phyloP scores from a whole-genome alignment of 208 protist species.

The Trichomonas gallinae region DNA sequence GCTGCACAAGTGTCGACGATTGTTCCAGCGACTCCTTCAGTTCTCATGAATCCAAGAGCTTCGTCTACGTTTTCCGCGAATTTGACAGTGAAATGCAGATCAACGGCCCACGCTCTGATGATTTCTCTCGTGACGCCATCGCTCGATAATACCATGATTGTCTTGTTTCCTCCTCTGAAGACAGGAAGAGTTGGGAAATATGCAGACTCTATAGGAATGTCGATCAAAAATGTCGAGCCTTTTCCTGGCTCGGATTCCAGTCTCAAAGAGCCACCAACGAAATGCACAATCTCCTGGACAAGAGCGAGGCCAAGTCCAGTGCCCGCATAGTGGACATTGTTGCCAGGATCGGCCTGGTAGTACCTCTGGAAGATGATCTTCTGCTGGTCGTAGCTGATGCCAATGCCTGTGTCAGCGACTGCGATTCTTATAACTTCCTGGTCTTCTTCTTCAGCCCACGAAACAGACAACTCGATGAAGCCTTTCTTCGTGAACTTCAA shows the following conservation, averaged over 20 bases:
- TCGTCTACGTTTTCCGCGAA: background rate
- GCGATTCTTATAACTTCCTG: background rate
- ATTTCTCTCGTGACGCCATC: background rate
- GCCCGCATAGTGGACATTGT: constrained; percentile 41
- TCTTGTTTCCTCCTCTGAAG: background rate
- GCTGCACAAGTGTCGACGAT: background rate
- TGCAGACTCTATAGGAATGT: background rate
- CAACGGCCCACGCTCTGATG: background rate
- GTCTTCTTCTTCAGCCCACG: background rate
- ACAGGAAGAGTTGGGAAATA: background rate
- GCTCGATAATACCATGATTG: background rate
- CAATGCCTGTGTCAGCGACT: constrained; percentile 44
- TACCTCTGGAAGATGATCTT: constrained; percentile 43
- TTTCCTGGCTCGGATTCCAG: constrained; percentile 25
- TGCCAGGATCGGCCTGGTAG: constrained; percentile 36
- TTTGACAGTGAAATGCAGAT: background rate
- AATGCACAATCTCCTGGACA: constrained; percentile 38
- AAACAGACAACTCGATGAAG: background rate
- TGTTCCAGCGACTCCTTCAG: background rate
- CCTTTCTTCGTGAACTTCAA: constrained; percentile 42
- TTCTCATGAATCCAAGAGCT: background rate
- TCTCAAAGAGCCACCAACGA: constrained; percentile 35
- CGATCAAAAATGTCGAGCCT: background rate
- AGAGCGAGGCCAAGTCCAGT: constrained; percentile 47
- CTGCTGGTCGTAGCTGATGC: constrained; percentile 39